Conservation (phyloP, 2,329 filamentous ascomycete genomes). For the Penicillium sp. region DNA sequence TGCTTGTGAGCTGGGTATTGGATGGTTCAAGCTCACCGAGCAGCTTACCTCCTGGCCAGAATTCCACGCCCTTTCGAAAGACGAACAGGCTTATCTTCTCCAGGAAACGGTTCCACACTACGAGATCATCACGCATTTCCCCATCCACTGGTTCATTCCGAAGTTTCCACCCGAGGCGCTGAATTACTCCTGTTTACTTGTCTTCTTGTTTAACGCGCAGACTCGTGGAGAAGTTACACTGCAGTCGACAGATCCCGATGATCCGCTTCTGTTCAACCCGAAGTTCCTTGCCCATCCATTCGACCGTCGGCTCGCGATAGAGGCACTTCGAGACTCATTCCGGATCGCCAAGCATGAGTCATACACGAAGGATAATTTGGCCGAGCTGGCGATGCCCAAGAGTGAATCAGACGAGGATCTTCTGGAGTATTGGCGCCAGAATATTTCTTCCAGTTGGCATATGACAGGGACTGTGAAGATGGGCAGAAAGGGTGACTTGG, state of each 20-base stretch:
- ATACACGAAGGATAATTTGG: slow-evolving; percentile 48
- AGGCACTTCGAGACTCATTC: slow-evolving; percentile 47
- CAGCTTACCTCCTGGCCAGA: slow-evolving; percentile 45
- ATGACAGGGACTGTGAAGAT: slow-evolving; percentile 60
- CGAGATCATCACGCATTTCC: slow-evolving; percentile 55
- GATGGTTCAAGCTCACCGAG: slow-evolving; percentile 45
- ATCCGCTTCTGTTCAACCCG: slow-evolving; percentile 55
- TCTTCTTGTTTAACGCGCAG: slow-evolving; percentile 58
- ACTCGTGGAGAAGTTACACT: slow-evolving; percentile 54
- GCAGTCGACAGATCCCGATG: slow-evolving; percentile 53
- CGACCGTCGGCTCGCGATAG: slow-evolving; percentile 54
- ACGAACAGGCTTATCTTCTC: slow-evolving; percentile 47
- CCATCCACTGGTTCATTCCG: slow-evolving; percentile 46
- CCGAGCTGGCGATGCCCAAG: slow-evolving; percentile 46
- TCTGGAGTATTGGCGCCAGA: slow-evolving; percentile 49
- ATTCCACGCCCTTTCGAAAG: slow-evolving; percentile 51
- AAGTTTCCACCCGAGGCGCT: slow-evolving; percentile 35
- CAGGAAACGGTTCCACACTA: slow-evolving; percentile 58
- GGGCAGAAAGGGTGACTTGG: slow-evolving; percentile 48
- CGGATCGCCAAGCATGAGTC: slow-evolving; percentile 45
- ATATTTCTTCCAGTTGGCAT: slow-evolving; percentile 53
- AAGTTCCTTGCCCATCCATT: slow-evolving; percentile 56
- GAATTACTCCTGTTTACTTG: slow-evolving; percentile 47
- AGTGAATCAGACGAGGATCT: slow-evolving; percentile 58
- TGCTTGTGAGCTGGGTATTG: slow-evolving; percentile 33